Conservation (phyloP, 2,329 filamentous ascomycete genomes). For the Phaeosphaeriaceae sp. region DNA sequence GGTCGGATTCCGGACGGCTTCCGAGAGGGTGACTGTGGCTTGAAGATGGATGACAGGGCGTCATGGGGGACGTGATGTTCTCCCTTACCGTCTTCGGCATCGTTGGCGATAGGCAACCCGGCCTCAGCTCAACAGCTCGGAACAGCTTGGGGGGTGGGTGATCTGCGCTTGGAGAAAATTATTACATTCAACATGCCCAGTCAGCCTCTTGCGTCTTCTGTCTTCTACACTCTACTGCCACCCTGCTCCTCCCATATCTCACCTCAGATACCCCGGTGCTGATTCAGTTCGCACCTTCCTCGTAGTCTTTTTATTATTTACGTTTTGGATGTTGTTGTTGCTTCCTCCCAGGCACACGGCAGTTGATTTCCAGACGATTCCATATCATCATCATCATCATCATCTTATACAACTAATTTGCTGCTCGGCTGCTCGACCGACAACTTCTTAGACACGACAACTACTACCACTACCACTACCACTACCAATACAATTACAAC, state of each 20-base stretch:
- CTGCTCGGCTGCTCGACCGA: conserved; percentile 29
- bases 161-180: conserved; percentile 29
- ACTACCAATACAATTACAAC: no score
- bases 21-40: conserved; percentile 24
- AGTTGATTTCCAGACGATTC: not conserved
- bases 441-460: conserved; percentile 8
- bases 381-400: conserved; percentile 11
- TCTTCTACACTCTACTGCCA: conserved; percentile 11
- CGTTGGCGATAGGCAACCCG: conserved; percentile 35
- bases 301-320: not conserved
- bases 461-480: not conserved
- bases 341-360: conserved; percentile 14
- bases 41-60: conserved; percentile 22
- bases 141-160: conserved; percentile 41
- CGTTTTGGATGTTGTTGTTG: conserved; percentile 28
- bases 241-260: conserved; percentile 9
- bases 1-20: conserved; percentile 20
- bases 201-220: conserved; percentile 9
- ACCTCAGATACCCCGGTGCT: conserved; percentile 12
- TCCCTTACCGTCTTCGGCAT: conserved; percentile 36
- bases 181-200: conserved; percentile 25
- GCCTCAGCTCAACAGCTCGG: conserved; percentile 47
- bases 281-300: conserved; percentile 16
- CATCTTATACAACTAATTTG: conserved; percentile 26
- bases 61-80: conserved; percentile 21